A percentile compares a stretch with the other conserved stretches of the same genome.
These are phyloP conservation scores for Albophoma yamanashiensis DNA, from an alignment of 2,329 filamentous ascomycete species.

Conservation along the genomic window DNA sequence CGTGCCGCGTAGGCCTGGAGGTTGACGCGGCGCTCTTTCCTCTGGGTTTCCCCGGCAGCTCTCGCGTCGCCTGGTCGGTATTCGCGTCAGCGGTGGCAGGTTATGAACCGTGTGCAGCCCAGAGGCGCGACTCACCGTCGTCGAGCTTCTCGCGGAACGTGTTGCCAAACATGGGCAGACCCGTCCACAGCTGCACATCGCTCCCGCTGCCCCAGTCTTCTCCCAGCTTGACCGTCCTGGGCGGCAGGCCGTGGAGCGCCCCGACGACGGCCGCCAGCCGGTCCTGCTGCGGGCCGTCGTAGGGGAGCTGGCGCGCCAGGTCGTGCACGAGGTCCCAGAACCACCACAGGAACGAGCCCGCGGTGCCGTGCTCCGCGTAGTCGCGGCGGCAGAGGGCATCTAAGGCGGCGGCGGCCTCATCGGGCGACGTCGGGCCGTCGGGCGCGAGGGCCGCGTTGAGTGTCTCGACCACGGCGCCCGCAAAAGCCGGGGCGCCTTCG, in stretches of 20 bases:
- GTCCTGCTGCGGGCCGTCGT: conserved; percentile 7
- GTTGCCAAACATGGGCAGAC: conserved; percentile 3
- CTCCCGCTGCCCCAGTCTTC: neutral
- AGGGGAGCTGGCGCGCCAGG: conserved; percentile 9
- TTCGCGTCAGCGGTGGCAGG: neutral
- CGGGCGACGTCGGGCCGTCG: neutral
- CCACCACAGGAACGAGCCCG: conserved; percentile 9
- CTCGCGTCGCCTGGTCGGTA: neutral
- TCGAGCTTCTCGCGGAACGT: neutral
- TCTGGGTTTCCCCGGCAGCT: neutral
- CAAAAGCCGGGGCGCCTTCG: neutral
- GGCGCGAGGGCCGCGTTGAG: neutral
- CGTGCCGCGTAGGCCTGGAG: conserved; percentile 2
- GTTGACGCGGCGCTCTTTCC: neutral
- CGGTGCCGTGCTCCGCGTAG: neutral
- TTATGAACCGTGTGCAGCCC: neutral
- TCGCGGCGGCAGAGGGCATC: neutral
- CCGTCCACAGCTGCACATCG: conserved; percentile 2
- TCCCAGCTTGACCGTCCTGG: neutral
- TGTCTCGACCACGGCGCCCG: neutral
- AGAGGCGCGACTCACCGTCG: neutral
- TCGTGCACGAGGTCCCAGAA: conserved; percentile 13
- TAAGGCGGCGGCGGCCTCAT: neutral
- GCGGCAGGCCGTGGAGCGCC: conserved; percentile 2
- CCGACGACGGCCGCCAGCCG: conserved; percentile 3